Base-by-base conservation (phyloP, 2,329 filamentous ascomycete genomes). In the Phoma sp. region DNA sequence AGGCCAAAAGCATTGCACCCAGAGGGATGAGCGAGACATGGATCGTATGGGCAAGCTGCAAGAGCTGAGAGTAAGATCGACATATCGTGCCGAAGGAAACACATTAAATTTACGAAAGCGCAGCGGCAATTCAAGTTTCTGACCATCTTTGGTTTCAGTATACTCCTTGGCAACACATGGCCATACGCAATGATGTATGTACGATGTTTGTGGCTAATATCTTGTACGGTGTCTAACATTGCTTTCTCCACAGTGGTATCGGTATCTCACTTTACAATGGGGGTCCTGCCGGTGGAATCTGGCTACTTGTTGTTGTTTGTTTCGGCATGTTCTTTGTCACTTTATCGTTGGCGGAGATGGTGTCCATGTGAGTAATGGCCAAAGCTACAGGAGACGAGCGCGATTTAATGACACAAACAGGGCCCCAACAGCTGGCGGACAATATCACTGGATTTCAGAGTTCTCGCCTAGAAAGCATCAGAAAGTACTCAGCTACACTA, bases 361-460 rank as follows among this genome's bases (percentile, higher is more conserved):
- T 65, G 2, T 67, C 66, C 2, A 70, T 70, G 64, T 59, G 47
- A 51, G 59, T 58, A 11, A 3, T 9, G 2, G 10, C 23, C 9
- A 6, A 11, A 11, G 3, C 5, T 22, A 6, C 4, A n/a, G n/a
- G 4, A 11, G 10, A 37, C 23, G 14, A 4, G 13, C 4, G 14
- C 36, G 30, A 46, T 18, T 49, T 59, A 36, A 62, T 29, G 22
- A 5, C 8, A 6, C 10, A n/a, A 24, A 13, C n/a, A 67, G 62
- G 65, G 66, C 64, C 10, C 65, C 65, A 35, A 69, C 64, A 1
- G 61, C 61, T 8, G 67, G 67, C 7, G 67, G 67, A 1, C 67
- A 69, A 37, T 70, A 70, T 37, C 67, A 70, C 36, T 70, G 67
- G 66, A 65, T 70, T 4, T 62, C 58, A 6, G 66, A 70, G 40